Evolutionary conservation across 2,329 filamentous ascomycete genomes (phyloP), one percentile per base, ranked within the genome.

Genomic region (Sarocladiaceae sp.): DNA sequence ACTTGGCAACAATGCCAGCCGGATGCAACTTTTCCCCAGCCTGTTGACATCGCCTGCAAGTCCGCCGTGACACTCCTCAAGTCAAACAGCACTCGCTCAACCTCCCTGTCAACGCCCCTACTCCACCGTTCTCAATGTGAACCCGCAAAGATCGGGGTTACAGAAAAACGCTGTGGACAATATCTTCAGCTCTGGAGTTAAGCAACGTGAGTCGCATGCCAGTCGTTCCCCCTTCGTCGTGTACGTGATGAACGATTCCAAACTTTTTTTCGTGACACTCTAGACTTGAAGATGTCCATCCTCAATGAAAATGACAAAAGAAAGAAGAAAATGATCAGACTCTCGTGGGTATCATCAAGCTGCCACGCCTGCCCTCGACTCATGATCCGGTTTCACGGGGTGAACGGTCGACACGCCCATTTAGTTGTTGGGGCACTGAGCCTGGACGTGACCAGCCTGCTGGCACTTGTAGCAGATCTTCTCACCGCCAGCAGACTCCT

Each of bases 401-500:
- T 53, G 44, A 52, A n/a, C n/a, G n/a, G 23, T 17, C 54, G 52
- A 54, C 54, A 52, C 57, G 57, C 58, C 58, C 58, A 15, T 62
- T 73, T 78, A 79, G 71, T 87, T 89, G 79, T 88, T 91, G 66
- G 93, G 90, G 86, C 94, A 99, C 65, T 88, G 84, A 63, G 89
- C 84, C 83, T 97, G 93, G 70, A 97, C 87, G 76, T 97, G 93
- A 63, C 93, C 92, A 61, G 79, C 69, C 73, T 85, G 81, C 74
- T 86, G 82, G 80, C 83, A 97, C 81, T 95, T 96, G 84, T 99
- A 99, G 87, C 94, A 99, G 70, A 96, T 91, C 71, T 95, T 93
- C 82, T 97, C 93, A 66, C 86, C 83, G 60, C 83, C 82, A 62
- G 85, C 83, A 55, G 89, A 88, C 76, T 96, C 93, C 70, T 93